Percentiles rank a stretch among this genome's conserved stretches.
Conservation (phyloP, 1,284 basidiomycete genomes). For the Chondrostereum purpureum region DNA sequence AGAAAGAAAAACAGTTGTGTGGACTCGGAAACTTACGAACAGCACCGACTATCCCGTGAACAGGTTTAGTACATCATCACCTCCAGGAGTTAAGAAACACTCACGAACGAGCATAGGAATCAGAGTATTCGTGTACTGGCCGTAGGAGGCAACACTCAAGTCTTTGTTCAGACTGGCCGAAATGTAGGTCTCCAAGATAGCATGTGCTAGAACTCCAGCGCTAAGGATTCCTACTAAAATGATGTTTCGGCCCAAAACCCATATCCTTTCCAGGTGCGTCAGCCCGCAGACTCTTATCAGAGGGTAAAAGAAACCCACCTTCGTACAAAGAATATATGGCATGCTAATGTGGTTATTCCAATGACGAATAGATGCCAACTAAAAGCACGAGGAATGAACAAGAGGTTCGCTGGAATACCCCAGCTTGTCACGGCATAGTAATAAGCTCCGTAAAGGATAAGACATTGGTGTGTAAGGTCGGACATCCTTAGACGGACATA, state of each 20-base stretch:
- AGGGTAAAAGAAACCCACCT: too few relatives aligned
- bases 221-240: neutral
- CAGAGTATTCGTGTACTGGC: neutral
- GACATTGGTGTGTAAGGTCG: neutral
- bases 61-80: neutral
- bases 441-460: neutral
- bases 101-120: neutral
- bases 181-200: neutral
- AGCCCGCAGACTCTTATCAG: neutral
- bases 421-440: neutral
- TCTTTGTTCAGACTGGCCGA: neutral
- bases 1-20: too few relatives aligned
- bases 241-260: neutral
- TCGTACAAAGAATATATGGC: neutral
- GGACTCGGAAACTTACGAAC: neutral
- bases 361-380: neutral
- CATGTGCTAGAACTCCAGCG: neutral
- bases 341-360: neutral
- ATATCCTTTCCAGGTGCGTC: too few relatives aligned
- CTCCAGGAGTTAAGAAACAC: neutral
- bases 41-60: neutral
- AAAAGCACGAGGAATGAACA: neutral
- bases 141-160: neutral
- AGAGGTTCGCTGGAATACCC: neutral
- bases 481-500: neutral